Percentiles rank a stretch among this genome's conserved stretches.
These are phyloP conservation scores for Hypoxylon sp. DNA, from an alignment of 2,329 filamentous ascomycete species.

Conservation along the genomic window DNA sequence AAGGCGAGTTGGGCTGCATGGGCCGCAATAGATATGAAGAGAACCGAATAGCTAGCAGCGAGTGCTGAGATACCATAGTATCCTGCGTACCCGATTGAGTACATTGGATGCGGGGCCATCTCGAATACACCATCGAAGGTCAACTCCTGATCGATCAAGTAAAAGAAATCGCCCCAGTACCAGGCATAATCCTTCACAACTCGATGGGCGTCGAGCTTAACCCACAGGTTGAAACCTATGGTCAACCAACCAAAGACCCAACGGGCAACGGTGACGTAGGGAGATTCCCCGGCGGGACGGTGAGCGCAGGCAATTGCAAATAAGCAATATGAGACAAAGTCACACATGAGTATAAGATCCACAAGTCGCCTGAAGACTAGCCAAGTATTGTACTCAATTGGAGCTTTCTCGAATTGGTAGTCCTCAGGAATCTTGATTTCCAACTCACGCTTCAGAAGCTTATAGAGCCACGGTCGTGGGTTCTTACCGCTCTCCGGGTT, in stretches of 20 bases:
- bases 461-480: constrained; percentile 85
- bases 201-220: constrained; percentile 96
- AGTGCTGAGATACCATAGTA: constrained; percentile 99
- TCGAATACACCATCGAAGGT: constrained; percentile 99
- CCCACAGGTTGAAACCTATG: constrained; percentile 96
- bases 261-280: constrained; percentile 77
- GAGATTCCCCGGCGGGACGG: constrained; percentile 79
- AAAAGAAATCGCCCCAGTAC: constrained; percentile 99
- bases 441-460: constrained; percentile 87
- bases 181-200: constrained; percentile 99
- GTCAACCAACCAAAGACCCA: constrained; percentile 85
- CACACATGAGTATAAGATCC: constrained; percentile 98
- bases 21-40: constrained; percentile 96
- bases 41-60: constrained; percentile 96
- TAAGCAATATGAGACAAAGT: constrained; percentile 96
- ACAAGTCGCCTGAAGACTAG: constrained; percentile 95
- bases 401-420: constrained; percentile 93
- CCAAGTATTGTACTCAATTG: constrained; percentile 99
- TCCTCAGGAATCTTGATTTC: constrained; percentile 95
- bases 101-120: constrained; percentile 99
- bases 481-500: constrained; percentile 85
- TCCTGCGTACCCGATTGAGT: constrained; percentile 96
- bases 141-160: constrained; percentile 95
- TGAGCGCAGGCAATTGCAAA: constrained; percentile 92
- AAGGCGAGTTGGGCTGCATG: constrained; percentile 96